phyloP scores from a whole-genome alignment of 2,329 filamentous ascomycete genomes.

The Paecilomyces fulvus region DNA sequence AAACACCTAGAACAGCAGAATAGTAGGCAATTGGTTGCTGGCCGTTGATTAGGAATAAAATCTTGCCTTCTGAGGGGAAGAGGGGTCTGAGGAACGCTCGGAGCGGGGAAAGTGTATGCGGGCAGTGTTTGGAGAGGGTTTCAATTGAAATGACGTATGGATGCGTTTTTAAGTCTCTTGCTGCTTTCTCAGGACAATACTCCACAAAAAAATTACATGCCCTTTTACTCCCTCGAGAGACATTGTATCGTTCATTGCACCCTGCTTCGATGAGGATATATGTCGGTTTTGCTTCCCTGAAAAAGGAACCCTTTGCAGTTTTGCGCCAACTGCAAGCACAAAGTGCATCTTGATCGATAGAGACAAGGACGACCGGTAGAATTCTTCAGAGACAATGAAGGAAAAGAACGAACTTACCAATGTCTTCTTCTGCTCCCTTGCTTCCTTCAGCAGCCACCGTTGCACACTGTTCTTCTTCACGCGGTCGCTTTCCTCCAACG shows the following conservation, averaged over 20 bases:
- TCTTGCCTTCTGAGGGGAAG: not conserved
- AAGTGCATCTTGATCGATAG: not conserved
- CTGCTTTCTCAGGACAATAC: not conserved
- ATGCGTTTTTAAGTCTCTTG: not conserved
- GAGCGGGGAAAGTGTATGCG: not conserved
- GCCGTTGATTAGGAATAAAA: not conserved
- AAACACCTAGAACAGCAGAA: not conserved
- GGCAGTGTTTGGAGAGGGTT: not conserved
- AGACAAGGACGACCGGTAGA: not conserved
- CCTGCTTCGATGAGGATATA: not conserved
- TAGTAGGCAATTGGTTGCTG: not conserved
- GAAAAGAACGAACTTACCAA: slow-evolving; percentile 35
- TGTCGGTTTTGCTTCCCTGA: not conserved
- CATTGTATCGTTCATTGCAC: not conserved
- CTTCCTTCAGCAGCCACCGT: slow-evolving; percentile 54
- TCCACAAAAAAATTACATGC: not conserved
- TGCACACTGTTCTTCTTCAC: slow-evolving; percentile 76
- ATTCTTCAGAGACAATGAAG: not conserved
- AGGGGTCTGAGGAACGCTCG: not conserved
- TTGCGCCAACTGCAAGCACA: not conserved
- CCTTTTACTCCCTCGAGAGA: not conserved
- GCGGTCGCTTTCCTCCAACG: slow-evolving; percentile 63
- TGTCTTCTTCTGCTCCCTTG: slow-evolving; percentile 56
- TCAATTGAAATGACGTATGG: slow-evolving; percentile 4
- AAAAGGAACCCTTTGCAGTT: not conserved